Base-by-base conservation (phyloP, 2,329 filamentous ascomycete species). In the Aspergillus udagawae region DNA sequence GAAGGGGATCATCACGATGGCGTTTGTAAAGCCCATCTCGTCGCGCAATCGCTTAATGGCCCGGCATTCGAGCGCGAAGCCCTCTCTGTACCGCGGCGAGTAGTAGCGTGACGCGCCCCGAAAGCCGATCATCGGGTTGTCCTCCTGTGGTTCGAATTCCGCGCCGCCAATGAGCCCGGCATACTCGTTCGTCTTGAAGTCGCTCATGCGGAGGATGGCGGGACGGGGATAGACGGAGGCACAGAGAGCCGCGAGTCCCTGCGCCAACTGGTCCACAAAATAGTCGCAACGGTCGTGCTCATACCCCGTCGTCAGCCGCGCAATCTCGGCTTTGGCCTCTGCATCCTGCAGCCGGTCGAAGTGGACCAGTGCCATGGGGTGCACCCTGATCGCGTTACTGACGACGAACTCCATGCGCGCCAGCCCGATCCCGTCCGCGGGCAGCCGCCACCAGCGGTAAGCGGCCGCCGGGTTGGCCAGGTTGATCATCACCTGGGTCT, bases 161-260 rank as follows among this genome's bases (percentile, higher is more conserved):
- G 66, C 63, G 21, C 74, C 75, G 12, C 75, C 75, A 47, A 77
- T 69, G 27, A 77, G 74, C 25, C 67, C 63, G 1, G 73, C 71
- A 60, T 76, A 76, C 56, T 75, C 75, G 55, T 76, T 77, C 2
- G 73, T 75, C 58, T 76, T 77, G 60, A 76, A 77, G 60, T 76
- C 74, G 54, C 73, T 76, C 66, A 76, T 65, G 27, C 73, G 73
- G 49, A 75, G 65, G 53, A 75, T 72, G 25, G 70, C 72, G 12
- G 73, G 75, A 52, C 71, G 71, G 27, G 74, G 75, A 49, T 73
- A 74, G 6, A 75, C 67, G 17, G 72, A 64, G 17, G 75, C 73
- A 48, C 73, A 76, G 2, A 77, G 67, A 21, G 70, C 62, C 5
- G 75, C 73, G 29, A 76, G 67, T 2, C 71, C 72, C n/a, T 62